Evolutionary conservation across 1,284 basidiomycete genomes (phyloP), one percentile per base, ranked within the genome.

Genomic region (Trichosporon ovoides): DNA sequence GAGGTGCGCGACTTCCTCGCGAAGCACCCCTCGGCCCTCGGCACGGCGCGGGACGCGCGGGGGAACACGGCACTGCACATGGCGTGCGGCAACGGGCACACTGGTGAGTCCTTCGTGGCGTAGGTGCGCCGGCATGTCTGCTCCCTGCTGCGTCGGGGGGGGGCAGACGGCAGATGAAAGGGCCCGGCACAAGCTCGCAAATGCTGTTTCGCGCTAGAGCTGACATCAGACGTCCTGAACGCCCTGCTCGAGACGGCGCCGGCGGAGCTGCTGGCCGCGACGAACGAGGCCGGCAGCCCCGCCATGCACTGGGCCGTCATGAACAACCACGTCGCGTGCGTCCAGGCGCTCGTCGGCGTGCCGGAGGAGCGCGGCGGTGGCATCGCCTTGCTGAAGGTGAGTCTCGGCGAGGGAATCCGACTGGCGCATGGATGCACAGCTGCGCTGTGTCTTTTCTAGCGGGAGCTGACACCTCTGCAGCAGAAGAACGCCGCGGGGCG

Each of bases 221-320:
- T 61, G n/a, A 56, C 56, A 20, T 1, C 57, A 59, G 57, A 61
- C 37, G 55, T 62, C 14, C 28, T 62, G 53, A 43, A 58, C 16
- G 35, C 31, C 43, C 46, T 66, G 34, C 36, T 58, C 28, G 82
- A 87, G 0, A 72, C 84, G 57, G 53, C 88, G 22, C 81, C 87
- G 1, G 68, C 85, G 1, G 75, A 81, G 2, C 73, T 89, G 2
- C 71, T 91, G 31, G 76, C 83, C 3, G 77, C 80, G 1, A 82
- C 82, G 58, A 94, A 93, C 70, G 75, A 76, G 43, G 81, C 87
- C 2, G 82, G 84, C 58, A 91, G 89, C 14, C 92, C 89, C 2
- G 81, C 91, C 6, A 77, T 94, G 11, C 91, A 94, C 72, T 94
- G 91, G 91, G 91, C 91, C 0, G 84, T 88, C 1, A 73, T 91